These are phyloP conservation scores for Claviceps sp. DNA, from an alignment of 2,329 filamentous ascomycete genomes.

Conservation along the genomic window DNA sequence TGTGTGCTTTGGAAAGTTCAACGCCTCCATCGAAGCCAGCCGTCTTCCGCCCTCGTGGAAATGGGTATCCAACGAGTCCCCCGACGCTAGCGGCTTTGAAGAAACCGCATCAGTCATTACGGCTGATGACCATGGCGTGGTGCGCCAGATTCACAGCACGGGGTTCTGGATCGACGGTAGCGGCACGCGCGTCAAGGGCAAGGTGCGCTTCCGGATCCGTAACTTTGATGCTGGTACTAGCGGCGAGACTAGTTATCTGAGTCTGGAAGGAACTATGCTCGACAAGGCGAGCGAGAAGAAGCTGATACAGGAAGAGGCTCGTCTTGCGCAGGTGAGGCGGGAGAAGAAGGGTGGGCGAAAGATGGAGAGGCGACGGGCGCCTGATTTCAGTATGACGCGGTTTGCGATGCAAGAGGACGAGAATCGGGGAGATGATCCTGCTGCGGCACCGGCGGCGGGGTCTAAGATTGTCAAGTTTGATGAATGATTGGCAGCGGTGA, in stretches of 20 bases:
- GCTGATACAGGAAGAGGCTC: conserved; percentile 32
- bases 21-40: conserved; percentile 68
- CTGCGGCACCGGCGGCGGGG: conserved; percentile 11
- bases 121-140: conserved; percentile 38
- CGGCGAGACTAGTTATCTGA: conserved; percentile 65
- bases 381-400: conserved; percentile 44
- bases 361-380: conserved; percentile 24
- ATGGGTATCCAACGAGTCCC: conserved; percentile 51
- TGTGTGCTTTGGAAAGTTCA: conserved; percentile 84
- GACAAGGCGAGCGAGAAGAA: conserved; percentile 50
- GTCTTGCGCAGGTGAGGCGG: conserved; percentile 23
- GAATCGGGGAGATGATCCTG: conserved; percentile 8
- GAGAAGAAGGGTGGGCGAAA: conserved; percentile 20
- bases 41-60: conserved; percentile 67
- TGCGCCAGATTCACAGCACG: conserved; percentile 38
- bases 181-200: conserved; percentile 57
- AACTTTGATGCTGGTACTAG: conserved; percentile 73
- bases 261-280: conserved; percentile 80
- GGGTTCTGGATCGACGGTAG: conserved; percentile 65
- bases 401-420: conserved; percentile 34
- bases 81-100: conserved; percentile 27
- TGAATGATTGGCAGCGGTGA: not conserved
- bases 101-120: conserved; percentile 27
- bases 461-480: conserved; percentile 7
- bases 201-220: conserved; percentile 63